These are phyloP conservation scores for Solanum pinnatisectum DNA, from an alignment of 257 asterid species.

Conservation along the genomic window DNA sequence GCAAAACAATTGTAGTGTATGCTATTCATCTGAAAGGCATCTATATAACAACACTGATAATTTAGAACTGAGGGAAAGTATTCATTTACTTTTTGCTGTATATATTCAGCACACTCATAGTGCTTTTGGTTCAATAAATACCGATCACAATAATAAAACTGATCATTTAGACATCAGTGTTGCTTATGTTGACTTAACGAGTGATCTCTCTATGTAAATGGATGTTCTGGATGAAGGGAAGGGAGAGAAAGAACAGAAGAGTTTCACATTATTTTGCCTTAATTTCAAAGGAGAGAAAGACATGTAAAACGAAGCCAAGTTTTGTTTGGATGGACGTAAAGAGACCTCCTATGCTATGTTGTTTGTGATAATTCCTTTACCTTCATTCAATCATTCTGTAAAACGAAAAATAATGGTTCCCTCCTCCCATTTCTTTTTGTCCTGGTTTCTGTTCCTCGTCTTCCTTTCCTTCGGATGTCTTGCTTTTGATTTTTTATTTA, in stretches of 20 bases:
- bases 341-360: neutral
- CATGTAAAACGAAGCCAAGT: neutral
- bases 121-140: neutral
- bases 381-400: neutral
- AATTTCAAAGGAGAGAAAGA: neutral
- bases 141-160: neutral
- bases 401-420: neutral
- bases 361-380: neutral
- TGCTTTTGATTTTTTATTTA: neutral
- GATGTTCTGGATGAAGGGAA: neutral
- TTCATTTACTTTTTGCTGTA: neutral
- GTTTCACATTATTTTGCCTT: neutral
- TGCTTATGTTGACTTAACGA: neutral
- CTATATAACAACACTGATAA: neutral
- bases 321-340: neutral
- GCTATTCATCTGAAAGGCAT: neutral
- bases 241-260: neutral
- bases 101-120: neutral
- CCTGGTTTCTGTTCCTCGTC: neutral
- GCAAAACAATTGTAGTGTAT: neutral
- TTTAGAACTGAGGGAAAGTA: neutral
- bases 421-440: neutral
- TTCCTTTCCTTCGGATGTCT: neutral
- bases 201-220: neutral
- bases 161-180: neutral